A percentile compares a stretch with the other conserved stretches of the same genome.
These are phyloP conservation scores for Tetradesmus lagerheimii DNA, from an alignment of 139 green algal genomes.

Conservation along the genomic window DNA sequence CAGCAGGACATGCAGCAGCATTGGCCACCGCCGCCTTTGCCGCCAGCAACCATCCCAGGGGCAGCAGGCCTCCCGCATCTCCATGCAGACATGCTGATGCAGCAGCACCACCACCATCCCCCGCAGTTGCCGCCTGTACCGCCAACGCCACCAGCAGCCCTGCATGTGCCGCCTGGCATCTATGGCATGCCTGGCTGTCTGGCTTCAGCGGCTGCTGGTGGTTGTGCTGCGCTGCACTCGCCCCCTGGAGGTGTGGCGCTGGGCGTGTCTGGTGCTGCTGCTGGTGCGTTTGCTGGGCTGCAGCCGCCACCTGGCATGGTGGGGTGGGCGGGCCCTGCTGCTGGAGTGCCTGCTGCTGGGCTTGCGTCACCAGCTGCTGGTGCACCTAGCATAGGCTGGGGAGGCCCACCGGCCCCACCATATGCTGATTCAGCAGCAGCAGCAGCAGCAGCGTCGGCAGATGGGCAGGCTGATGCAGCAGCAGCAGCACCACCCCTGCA, in stretches of 20 bases:
- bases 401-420: neutral
- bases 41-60: neutral
- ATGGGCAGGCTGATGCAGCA: neutral
- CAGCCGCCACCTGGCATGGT: neutral
- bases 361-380: no score
- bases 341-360: neutral
- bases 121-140: neutral
- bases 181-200: neutral
- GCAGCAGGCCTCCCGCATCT: neutral
- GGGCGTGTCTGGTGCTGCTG: no score
- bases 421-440: neutral
- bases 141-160: neutral
- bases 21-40: neutral
- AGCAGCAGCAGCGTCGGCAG: neutral
- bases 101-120: neutral
- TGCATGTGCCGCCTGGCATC: neutral
- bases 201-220: neutral
- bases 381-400: no score
- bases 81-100: neutral
- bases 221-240: neutral
- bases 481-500: neutral
- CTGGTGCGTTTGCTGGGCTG: neutral
- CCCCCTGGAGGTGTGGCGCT: no score
- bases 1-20: slow-evolving; percentile 17
- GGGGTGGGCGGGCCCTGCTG: no score